Conservation (phyloP, 805 yeast species). For the Candida khao-thaluensis region DNA sequence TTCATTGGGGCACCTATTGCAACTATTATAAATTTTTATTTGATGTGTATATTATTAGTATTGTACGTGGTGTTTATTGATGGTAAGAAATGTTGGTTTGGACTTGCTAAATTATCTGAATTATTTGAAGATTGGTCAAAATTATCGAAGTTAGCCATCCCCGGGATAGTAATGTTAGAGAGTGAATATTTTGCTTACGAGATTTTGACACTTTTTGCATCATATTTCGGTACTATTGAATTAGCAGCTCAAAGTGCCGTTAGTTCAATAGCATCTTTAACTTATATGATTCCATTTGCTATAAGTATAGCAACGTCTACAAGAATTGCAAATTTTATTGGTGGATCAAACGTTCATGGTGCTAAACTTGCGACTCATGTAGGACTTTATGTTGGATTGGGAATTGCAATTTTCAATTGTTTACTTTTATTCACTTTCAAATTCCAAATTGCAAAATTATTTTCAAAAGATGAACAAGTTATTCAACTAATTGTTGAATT, state of each 20-base stretch:
- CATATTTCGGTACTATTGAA: constrained; percentile 48
- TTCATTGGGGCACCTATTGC: constrained; percentile 46
- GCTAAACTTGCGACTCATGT: constrained; percentile 36
- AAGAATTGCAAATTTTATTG: constrained; percentile 45
- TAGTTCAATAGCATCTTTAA: constrained; percentile 44
- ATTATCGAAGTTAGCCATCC: constrained; percentile 39
- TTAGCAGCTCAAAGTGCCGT: constrained; percentile 54
- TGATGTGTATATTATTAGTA: constrained; percentile 36
- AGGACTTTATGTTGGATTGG: constrained; percentile 30
- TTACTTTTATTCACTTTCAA: constrained; percentile 46
- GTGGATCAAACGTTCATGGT: constrained; percentile 39
- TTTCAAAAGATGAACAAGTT: constrained; percentile 63
- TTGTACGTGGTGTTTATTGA: constrained; percentile 49
- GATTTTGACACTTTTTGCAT: constrained; percentile 45
- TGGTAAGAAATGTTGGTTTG: constrained; percentile 72
- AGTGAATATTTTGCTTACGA: constrained; percentile 47
- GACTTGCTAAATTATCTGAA: constrained; percentile 40
- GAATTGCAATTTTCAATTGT: constrained; percentile 39
- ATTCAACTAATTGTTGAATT: constrained; percentile 48
- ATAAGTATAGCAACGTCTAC: constrained; percentile 45
- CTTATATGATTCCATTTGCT: constrained; percentile 48
- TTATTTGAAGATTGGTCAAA: constrained; percentile 37
- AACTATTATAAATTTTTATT: constrained; percentile 41
- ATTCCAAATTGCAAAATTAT: constrained; percentile 51
- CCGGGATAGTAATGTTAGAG: constrained; percentile 47